These are phyloP conservation scores for Pseudomicrostroma phylloplanum DNA, from an alignment of 1,284 basidiomycete genomes.

Conservation along the genomic window DNA sequence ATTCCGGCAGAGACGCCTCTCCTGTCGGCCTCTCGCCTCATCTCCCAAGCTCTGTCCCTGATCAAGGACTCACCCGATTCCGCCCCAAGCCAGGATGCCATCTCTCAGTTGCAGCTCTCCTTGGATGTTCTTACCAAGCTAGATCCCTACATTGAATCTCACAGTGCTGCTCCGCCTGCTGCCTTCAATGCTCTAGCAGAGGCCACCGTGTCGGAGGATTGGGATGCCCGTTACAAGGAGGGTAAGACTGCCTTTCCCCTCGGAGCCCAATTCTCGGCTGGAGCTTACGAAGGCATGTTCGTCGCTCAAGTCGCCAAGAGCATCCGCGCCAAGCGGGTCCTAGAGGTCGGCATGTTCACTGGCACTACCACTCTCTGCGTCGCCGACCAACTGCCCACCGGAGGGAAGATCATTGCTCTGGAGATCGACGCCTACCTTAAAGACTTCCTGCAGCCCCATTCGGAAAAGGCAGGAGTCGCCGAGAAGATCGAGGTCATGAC, in stretches of 20 bases:
- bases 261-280: conserved; percentile 25
- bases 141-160: conserved; percentile 29
- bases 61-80: conserved; percentile 11
- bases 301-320: conserved; percentile 29
- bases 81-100: conserved; percentile 8
- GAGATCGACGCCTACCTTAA: conserved; percentile 48
- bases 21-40: conserved; percentile 21
- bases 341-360: conserved; percentile 40
- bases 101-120: conserved; percentile 23
- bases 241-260: conserved; percentile 24
- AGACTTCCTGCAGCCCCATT: conserved; percentile 38
- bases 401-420: conserved; percentile 40
- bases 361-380: conserved; percentile 38
- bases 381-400: conserved; percentile 23
- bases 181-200: conserved; percentile 21
- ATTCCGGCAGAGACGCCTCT: conserved; percentile 27
- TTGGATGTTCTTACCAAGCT: conserved; percentile 19
- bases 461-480: conserved; percentile 34
- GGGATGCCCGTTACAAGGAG: conserved; percentile 21
- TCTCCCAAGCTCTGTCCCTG: conserved; percentile 15
- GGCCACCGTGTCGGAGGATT: conserved; percentile 33
- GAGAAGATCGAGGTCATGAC: conserved; percentile 43
- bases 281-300: conserved; percentile 33
- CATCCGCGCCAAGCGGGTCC: conserved; percentile 24
- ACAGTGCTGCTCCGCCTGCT: conserved; percentile 21